These are phyloP conservation scores for Paraurostyla sp. DNA, from an alignment of 73 alveolate species.

Conservation along the genomic window DNA sequence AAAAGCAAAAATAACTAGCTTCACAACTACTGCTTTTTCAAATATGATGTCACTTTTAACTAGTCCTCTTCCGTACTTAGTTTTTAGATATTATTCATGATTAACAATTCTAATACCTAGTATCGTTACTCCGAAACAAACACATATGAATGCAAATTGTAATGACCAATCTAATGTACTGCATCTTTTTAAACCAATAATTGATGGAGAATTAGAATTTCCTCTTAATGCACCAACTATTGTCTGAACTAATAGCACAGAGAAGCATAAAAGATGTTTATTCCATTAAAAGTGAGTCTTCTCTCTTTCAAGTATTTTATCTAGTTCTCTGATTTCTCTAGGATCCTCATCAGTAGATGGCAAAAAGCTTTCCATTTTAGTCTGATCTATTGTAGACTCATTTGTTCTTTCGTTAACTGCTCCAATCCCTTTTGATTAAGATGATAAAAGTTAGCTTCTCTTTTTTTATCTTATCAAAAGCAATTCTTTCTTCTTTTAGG, in stretches of 20 bases:
- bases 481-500: no score
- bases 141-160: background rate
- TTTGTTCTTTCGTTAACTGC: no score
- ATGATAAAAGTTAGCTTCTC: no score
- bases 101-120: background rate
- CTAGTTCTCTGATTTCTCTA: background rate
- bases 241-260: background rate
- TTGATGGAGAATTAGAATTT: background rate
- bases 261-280: background rate
- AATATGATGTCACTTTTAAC: slow-evolving; percentile 48
- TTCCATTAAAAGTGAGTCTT: slow-evolving; percentile 54
- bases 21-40: background rate
- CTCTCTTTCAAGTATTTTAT: slow-evolving; percentile 43
- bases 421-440: background rate
- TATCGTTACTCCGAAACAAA: background rate
- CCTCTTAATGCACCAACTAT: slow-evolving; percentile 36
- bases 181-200: slow-evolving; percentile 42
- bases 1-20: slow-evolving; percentile 32
- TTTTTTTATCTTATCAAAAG: no score
- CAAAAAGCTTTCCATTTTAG: no score
- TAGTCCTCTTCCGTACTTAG: slow-evolving; percentile 16
- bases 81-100: background rate
- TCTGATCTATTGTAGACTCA: no score
- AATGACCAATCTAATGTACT: slow-evolving; percentile 40
- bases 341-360: no score